Base-by-base conservation (phyloP, 148 eudicot genomes). In the Arbutus unedo region DNA sequence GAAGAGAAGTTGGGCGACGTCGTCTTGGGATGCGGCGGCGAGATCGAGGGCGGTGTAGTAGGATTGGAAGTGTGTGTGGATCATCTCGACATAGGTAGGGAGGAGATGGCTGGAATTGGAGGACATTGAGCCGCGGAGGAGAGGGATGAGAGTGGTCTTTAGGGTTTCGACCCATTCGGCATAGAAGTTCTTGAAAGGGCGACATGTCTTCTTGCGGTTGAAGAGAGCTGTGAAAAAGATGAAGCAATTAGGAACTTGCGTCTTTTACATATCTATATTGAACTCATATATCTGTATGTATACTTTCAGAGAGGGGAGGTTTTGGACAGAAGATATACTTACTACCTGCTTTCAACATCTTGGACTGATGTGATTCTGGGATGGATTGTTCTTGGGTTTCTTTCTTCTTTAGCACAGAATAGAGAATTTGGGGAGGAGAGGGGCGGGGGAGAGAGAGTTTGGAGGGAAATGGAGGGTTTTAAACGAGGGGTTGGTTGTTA, bases 41-140 rank as follows among this genome's bases (percentile, higher is more conserved):
- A 77, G 57, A 76, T 96, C 98, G 9, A 96, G 95, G 78, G 95
- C 88, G 48, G 87, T 38, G 90, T 91, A 94, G 90, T 93, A 91
- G 64, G 91, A 81, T 4, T 82, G 87, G 91, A 96, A 89, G 87
- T 94, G 99, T 51, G 83, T 77, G 60, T 88, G 92, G 82, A 96
- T 76, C 68, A 88, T 81, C 0, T 90, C 85, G 76, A 88, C 88
- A 53, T 91, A 90, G 89, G 88, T 82, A 8, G 95, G 79, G 83
- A 96, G 95, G 79, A 88, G 90, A 57, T 78, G 87, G 62, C 31
- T 91, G 75, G 90, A 31, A 67, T 80, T 19, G 55, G 91, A 81
- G 44, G 91, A 80, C 84, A 92, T 88, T 38, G 87, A 84, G 18
- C 71, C 86, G 76, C 86, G 94, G 89, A 91, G 92, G 56, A 81